These are phyloP conservation scores for Baorangia bicolor DNA, from an alignment of 768 basidiomycete species.

Conservation along the genomic window DNA sequence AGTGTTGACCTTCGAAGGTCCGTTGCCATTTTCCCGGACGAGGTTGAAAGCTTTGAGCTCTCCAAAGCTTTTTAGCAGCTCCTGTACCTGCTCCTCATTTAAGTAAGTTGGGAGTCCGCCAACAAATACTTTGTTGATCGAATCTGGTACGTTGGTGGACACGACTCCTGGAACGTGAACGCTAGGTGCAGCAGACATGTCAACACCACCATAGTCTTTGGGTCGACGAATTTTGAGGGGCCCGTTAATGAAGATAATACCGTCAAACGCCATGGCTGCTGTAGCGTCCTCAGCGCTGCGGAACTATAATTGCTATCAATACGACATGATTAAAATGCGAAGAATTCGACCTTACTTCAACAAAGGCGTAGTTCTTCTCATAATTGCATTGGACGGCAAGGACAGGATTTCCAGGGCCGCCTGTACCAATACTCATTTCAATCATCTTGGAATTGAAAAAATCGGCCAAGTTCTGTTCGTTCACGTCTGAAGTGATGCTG, in stretches of 20 bases:
- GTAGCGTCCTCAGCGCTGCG: conserved; percentile 96
- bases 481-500: conserved; percentile 92
- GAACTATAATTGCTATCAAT: conserved; percentile 59
- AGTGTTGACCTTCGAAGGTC: conserved; percentile 73
- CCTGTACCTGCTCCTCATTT: conserved; percentile 98
- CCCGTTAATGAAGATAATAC: conserved; percentile 91
- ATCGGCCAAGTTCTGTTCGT: conserved; percentile 85
- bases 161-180: conserved; percentile 92
- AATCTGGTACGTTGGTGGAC: conserved; percentile 96
- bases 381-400: conserved; percentile 95
- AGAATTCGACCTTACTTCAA: conserved; percentile 66
- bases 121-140: conserved; percentile 97
- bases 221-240: conserved; percentile 98
- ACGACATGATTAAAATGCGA: background rate
- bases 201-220: conserved; percentile 89
- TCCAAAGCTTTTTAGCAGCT: conserved; percentile 94
- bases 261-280: conserved; percentile 95
- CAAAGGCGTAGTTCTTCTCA: conserved; percentile 98
- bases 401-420: conserved; percentile 84
- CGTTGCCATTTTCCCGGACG: conserved; percentile 90
- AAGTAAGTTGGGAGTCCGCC: conserved; percentile 95
- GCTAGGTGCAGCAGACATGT: conserved; percentile 56
- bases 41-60: conserved; percentile 98
- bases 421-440: conserved; percentile 86
- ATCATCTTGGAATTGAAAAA: conserved; percentile 98